These are phyloP conservation scores for Neurospora sp. DNA, from an alignment of 495 filamentous ascomycete species.

Conservation along the genomic window DNA sequence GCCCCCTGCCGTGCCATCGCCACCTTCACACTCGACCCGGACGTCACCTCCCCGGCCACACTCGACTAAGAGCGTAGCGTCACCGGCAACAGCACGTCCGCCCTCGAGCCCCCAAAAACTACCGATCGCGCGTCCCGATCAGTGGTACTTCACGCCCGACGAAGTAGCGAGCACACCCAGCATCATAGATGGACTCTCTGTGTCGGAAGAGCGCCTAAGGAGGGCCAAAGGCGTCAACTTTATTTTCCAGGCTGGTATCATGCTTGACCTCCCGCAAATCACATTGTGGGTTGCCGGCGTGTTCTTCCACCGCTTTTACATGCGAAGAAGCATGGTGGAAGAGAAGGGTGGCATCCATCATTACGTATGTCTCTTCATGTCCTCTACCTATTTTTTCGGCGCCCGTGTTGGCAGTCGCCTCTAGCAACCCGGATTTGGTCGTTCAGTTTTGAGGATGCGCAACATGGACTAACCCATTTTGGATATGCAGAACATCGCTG, in stretches of 20 bases:
- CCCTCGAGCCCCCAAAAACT: constrained; percentile 25
- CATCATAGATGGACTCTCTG: constrained; percentile 67
- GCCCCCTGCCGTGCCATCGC: constrained; percentile 44
- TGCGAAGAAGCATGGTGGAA: constrained; percentile 70
- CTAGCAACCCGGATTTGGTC: neutral
- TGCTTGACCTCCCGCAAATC: constrained; percentile 84
- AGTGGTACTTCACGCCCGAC: constrained; percentile 85
- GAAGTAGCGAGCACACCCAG: constrained; percentile 78
- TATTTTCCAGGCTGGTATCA: constrained; percentile 85
- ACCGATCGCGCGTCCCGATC: constrained; percentile 31
- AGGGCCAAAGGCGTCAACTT: constrained; percentile 92
- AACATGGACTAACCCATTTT: constrained; percentile 1
- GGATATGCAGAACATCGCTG: constrained; percentile 57
- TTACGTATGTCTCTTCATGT: constrained; percentile 47
- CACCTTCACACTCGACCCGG: constrained; percentile 37
- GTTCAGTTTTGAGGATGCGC: neutral
- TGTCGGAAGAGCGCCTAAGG: constrained; percentile 63
- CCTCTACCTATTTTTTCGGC: neutral
- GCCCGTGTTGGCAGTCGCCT: neutral
- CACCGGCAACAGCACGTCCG: constrained; percentile 13
- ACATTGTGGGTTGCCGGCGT: constrained; percentile 87
- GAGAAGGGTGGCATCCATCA: constrained; percentile 67
- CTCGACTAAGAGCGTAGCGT: constrained; percentile 30
- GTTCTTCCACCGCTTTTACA: constrained; percentile 91
- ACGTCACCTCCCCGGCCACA: constrained; percentile 41